Evolutionary conservation across 1,284 basidiomycete genomes (phyloP), one percentile per base, ranked within the genome.

Genomic region (Erythrobasidium hasegawianum): DNA sequence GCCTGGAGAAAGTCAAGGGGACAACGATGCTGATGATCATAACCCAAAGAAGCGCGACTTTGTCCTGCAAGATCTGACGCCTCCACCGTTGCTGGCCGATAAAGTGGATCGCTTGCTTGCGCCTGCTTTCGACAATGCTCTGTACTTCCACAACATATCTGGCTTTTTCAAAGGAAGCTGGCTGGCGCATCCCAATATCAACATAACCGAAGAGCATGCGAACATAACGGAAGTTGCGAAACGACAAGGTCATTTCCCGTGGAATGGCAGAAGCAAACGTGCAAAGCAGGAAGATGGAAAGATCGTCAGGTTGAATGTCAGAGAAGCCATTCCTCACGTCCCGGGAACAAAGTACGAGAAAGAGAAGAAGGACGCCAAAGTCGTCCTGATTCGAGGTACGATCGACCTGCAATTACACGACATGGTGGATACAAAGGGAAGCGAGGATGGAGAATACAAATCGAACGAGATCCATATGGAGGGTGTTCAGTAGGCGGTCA

Each of bases 151-250:
- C 58, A 75, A 75, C 61, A 49, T 75, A n/a, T 73, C 72, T 0
- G 73, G 73, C 9, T 73, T 72, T 62, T 61, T 71, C 29, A 69
- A 69, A 40, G 73, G 73, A 11, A 24, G n/a, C n/a, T 75, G 71
- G 68, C 18, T 13, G 2, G 29, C 39, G 18, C 58, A 41, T 55
- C 18, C 66, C 18, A 52, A 24, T 55, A 39, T 65, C 57, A 59
- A 59, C 52, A 33, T 64, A 39, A 41, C 65, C 7, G 58, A 58
- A 57, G 41, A 26, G 39, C 14, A 45, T 8, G 29, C 54, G 40
- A 60, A 64, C 29, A 1, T 38, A 14, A 65, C 56, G 11, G 43
- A 65, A 18, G 40, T 57, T 9, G n/a, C 24, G 64, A 58, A 43
- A 22, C 49, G 20, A 64, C 47, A 10, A 29, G 39, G 38, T 57